Conservation (phyloP, 345 rosid genomes). For the Excoecaria cochinchinensis region DNA sequence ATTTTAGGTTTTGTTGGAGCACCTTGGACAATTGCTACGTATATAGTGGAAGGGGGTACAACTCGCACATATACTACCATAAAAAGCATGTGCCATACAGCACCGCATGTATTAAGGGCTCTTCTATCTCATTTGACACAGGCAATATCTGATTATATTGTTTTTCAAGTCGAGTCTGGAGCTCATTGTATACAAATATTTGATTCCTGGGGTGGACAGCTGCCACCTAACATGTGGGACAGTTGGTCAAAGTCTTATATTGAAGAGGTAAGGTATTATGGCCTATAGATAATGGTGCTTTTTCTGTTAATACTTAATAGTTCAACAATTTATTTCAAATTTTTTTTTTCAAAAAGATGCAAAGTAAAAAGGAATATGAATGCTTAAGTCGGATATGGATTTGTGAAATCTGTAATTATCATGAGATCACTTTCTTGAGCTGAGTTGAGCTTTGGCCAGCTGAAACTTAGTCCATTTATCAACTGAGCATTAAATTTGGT, state of each 20-base stretch:
- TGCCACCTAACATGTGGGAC: conserved; percentile 90
- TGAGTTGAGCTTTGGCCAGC: too few relatives aligned
- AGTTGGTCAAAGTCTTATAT: conserved; percentile 86
- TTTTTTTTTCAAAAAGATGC: background rate
- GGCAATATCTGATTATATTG: conserved; percentile 70
- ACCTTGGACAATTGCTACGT: conserved; percentile 95
- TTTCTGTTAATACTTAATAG: background rate
- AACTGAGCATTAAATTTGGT: too few relatives aligned
- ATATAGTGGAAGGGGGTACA: conserved; percentile 86
- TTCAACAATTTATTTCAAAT: background rate
- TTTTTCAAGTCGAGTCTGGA: conserved; percentile 87
- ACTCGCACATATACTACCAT: conserved; percentile 77
- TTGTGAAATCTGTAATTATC: background rate
- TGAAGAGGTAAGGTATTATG: conserved; percentile 50
- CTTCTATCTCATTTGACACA: conserved; percentile 77
- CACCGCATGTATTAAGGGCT: conserved; percentile 64
- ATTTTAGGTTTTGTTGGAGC: conserved; percentile 91
- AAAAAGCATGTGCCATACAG: conserved; percentile 88
- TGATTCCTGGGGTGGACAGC: conserved; percentile 98
- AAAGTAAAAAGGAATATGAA: background rate
- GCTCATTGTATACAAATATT: conserved; percentile 95
- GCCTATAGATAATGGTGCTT: background rate
- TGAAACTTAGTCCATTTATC: too few relatives aligned
- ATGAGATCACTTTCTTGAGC: too few relatives aligned
- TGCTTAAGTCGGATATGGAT: background rate